Evolutionary conservation across 805 yeast species (phyloP).

Genomic region (Nakazawaea peltata): DNA sequence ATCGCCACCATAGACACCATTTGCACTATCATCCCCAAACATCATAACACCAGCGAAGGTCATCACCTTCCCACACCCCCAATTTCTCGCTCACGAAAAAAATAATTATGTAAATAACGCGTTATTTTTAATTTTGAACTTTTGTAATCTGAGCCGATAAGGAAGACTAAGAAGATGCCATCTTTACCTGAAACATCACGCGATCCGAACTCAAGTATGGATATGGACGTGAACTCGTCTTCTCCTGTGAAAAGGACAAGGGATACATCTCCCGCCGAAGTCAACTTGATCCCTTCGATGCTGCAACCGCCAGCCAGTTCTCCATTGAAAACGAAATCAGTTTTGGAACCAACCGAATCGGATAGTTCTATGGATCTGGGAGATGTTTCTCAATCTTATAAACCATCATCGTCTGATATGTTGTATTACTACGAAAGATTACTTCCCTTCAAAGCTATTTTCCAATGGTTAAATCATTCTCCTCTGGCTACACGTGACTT

Average conservation of each 20-base stretch:
- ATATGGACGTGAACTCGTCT: slow-evolving; percentile 1
- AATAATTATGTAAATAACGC: neutral
- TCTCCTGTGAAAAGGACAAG: slow-evolving; percentile 5
- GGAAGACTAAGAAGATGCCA: slow-evolving; percentile 6
- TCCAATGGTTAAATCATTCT: slow-evolving; percentile 85
- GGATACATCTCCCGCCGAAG: slow-evolving; percentile 7
- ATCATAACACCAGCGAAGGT: too few relatives aligned
- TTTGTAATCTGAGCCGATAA: too few relatives aligned
- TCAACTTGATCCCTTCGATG: slow-evolving; percentile 2
- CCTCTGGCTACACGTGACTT: slow-evolving; percentile 69
- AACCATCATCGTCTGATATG: slow-evolving; percentile 55
- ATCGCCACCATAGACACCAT: neutral
- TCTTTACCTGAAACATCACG: slow-evolving; percentile 6
- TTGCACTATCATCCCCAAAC: too few relatives aligned
- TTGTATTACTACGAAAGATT: slow-evolving; percentile 58
- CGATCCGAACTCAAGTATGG: neutral
- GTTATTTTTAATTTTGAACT: neutral
- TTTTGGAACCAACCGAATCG: too few relatives aligned
- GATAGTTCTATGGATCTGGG: too few relatives aligned
- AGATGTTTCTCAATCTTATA: slow-evolving; percentile 11
- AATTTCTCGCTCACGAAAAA: neutral
- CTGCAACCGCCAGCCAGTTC: too few relatives aligned
- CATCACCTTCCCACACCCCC: too few relatives aligned
- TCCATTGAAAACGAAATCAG: too few relatives aligned
- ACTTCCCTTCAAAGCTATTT: slow-evolving; percentile 73